A percentile compares a stretch with the other conserved stretches of the same genome.
phyloP scores from a whole-genome alignment of 2,329 filamentous ascomycete species.

The Hypoxylon sp. region DNA sequence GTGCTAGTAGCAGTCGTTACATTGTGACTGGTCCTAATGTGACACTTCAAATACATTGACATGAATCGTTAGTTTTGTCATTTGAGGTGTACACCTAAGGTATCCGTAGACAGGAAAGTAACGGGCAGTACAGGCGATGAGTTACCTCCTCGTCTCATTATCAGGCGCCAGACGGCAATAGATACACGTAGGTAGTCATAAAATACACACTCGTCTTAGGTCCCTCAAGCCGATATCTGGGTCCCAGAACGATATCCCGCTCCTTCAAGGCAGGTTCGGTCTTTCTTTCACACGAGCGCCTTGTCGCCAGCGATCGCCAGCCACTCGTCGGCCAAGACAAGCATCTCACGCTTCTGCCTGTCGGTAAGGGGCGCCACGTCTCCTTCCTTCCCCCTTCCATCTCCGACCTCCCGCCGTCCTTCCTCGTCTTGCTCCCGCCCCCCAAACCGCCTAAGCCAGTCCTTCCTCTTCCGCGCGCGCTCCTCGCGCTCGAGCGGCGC shows the following conservation, averaged over 20 bases:
- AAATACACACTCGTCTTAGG: too few relatives aligned
- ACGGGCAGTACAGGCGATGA: too few relatives aligned
- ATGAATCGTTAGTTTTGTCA: not conserved
- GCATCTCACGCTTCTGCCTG: constrained; percentile 33
- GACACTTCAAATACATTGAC: too few relatives aligned
- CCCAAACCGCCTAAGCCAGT: constrained; percentile 6
- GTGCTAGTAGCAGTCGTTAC: not conserved
- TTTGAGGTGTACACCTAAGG: too few relatives aligned
- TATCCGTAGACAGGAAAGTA: too few relatives aligned
- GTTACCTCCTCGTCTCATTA: too few relatives aligned
- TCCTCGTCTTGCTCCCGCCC: constrained; percentile 17
- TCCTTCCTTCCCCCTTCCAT: too few relatives aligned
- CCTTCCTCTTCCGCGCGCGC: constrained; percentile 18
- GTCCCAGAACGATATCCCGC: not conserved
- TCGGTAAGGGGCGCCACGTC: too few relatives aligned
- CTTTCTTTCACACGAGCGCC: not conserved
- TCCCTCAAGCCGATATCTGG: not conserved
- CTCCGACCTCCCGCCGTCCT: not conserved
- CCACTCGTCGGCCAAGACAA: constrained; percentile 43
- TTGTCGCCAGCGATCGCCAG: constrained; percentile 33
- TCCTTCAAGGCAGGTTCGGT: too few relatives aligned
- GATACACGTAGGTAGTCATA: too few relatives aligned
- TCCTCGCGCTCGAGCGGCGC: constrained; percentile 17
- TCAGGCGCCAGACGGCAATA: too few relatives aligned
- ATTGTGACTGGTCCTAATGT: too few relatives aligned